phyloP scores from a whole-genome alignment of 148 eudicot species.

The Diospyros kaki region DNA sequence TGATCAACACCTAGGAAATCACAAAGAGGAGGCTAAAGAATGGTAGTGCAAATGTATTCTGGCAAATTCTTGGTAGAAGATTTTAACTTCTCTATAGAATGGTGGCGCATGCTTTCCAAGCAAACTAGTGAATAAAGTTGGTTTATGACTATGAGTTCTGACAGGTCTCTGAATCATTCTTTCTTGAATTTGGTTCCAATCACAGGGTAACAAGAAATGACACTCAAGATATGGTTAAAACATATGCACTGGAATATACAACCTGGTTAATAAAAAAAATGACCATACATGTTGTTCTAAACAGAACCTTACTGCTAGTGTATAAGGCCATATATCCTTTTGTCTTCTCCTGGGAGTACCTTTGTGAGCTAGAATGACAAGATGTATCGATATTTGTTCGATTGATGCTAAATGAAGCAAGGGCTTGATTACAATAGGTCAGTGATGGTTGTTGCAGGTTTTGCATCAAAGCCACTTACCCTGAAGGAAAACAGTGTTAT shows the following conservation, averaged over 20 bases:
- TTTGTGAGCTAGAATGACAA: neutral
- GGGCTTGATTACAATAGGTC: neutral
- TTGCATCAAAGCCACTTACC: conserved; percentile 39
- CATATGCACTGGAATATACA: neutral
- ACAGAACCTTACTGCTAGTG: neutral
- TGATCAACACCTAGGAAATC: no score
- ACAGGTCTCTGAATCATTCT: neutral
- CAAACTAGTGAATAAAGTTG: no score
- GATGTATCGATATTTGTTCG: neutral
- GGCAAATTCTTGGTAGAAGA: no score
- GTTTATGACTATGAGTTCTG: no score
- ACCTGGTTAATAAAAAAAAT: neutral
- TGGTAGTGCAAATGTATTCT: no score
- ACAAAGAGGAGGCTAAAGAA: no score
- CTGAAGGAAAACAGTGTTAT: conserved; percentile 30
- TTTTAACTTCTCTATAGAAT: no score
- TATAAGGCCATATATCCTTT: neutral
- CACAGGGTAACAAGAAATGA: no score
- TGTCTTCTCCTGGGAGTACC: neutral
- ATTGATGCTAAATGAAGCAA: neutral
- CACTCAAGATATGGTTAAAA: no score
- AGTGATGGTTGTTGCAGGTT: conserved; percentile 33
- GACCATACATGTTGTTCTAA: neutral
- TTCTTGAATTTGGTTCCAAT: no score
- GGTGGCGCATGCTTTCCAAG: no score